Evolutionary conservation across 306 rosid species (phyloP), one percentile per base, ranked within the genome.

Genomic region (Ochetophila trinervis): DNA sequence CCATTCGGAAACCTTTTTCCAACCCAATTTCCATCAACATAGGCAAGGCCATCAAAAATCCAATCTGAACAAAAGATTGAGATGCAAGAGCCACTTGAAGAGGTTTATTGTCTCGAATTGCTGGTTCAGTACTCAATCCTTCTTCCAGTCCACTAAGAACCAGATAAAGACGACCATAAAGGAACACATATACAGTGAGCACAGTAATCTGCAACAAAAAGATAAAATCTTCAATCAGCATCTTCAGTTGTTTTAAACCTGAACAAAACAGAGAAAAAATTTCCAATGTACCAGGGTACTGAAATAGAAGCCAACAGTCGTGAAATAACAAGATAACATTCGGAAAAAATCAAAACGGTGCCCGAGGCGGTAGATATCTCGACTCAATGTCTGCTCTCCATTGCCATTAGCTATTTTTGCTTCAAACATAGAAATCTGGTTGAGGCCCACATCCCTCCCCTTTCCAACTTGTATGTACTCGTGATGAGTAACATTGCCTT

Each of bases 81-180:
- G 98, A 93, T 54, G 88, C 97, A 4, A 93, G 98, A 44, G 98
- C 98, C 40, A 93, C 97, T 84, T 89, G 98, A 83, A 93, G 97
- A 74, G 98, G 96, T 66, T 87, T 87, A 70, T 93, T 93, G 79
- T 93, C 96, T 66, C 97, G 84, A 76, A 93, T 80, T 8, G 91
- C 96, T 55, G 63, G 79, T 65, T 86, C 86, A 51, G 84, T 83
- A 57, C 84, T 85, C 82, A 93, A 73, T 65, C 96, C 96, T 78
- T 93, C 86, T 81, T 93, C 97, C 55, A 93, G 98, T 45, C 98
- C 98, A 57, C 98, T 93, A 40, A 93, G 94, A 67, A 93, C 98
- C 7, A 93, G 97, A 72, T 89, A 93, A 67, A 93, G 96, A 40
- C 98, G 97, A 60, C 98, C 98, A 50, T 93, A 93, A 47, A 93